A percentile compares a stretch with the other conserved stretches of the same genome.
Evolutionary conservation across 1,284 basidiomycete genomes (phyloP).

Genomic region (Stygiomarasmius scandens): DNA sequence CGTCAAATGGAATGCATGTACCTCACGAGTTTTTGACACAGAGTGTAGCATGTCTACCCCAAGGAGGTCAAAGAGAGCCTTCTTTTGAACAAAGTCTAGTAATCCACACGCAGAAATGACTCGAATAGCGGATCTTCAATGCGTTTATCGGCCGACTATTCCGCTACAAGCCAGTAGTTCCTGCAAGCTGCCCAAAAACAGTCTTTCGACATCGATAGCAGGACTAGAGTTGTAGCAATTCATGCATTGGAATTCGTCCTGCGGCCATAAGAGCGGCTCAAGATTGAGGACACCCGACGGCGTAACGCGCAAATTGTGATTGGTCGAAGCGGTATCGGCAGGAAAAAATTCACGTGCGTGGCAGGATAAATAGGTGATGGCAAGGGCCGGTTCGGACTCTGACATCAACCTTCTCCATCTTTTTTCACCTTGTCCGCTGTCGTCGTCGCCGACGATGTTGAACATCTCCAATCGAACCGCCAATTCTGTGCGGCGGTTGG

Average conservation of each 20-base stretch:
- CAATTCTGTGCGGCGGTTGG: conserved; percentile 59
- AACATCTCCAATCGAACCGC: conserved; percentile 64
- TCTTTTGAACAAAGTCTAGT: no score
- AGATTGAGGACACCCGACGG: conserved; percentile 21
- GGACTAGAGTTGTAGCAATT: not conserved
- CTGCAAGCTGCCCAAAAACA: no score
- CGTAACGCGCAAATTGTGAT: conserved; percentile 34
- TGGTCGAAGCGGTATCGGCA: conserved; percentile 28
- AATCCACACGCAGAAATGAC: no score
- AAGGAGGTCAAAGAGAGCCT: no score
- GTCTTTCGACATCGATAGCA: not conserved
- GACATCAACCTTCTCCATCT: conserved; percentile 26
- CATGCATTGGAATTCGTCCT: not conserved
- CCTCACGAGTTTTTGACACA: no score
- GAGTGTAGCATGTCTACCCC: no score
- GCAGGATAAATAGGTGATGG: conserved; percentile 39
- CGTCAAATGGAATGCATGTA: no score
- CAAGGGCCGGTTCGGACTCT: conserved; percentile 14
- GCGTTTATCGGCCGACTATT: no score
- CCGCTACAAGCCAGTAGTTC: no score
- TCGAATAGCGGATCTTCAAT: no score
- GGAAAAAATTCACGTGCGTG: conserved; percentile 38
- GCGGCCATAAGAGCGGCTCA: conserved; percentile 25
- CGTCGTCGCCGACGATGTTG: conserved; percentile 58
- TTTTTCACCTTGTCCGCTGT: conserved; percentile 18